Base-by-base conservation (phyloP, 192 early-diverging fungal species). In the Gaertneriomyces semiglobifer region DNA sequence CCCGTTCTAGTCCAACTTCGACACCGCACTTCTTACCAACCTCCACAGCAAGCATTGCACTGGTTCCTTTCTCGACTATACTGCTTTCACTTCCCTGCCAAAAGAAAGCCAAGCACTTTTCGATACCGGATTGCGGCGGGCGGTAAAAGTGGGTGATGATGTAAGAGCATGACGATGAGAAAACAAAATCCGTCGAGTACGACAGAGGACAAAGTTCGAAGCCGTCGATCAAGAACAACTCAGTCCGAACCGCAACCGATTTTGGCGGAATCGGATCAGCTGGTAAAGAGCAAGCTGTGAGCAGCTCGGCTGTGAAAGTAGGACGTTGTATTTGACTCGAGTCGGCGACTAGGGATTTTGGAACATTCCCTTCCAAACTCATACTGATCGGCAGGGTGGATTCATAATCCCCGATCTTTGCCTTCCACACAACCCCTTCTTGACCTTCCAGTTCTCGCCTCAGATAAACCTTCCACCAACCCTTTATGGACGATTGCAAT, bases 61-160 rank as follows among this genome's bases (percentile, higher is more conserved):
- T 63, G 2, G 77, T 73, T 18, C 77, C 77, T 63, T 77, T 79
- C 39, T 79, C 52, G 4, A 60, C 70, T 25, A 77, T 68, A 12
- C 64, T 41, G 38, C 73, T 72, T 5, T 40, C 7, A 4, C 53
- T 64, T 8, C 77, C 77, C 51, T 79, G 77, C 77, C 77, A 79
- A 50, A 79, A 79, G 53, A 70, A 79, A n/a, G 43, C 59, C 5
- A 69, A 62, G 25, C 69, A 64, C 43, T 70, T 69, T n/a, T 77
- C 68, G 41, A 64, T 42, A 7, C 73, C 74, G 45, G 53, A 52
- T 8, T 4, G 6, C 4, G 58, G n/a, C 11, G 74, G 74, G 1
- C 43, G 5, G 54, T 73, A 79, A n/a, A 20, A 50, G 63, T 77
- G 73, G 8, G 67, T 12, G 48, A 50, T 50, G 2, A 50, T 50